These are phyloP conservation scores for Beauveria brongniartii DNA, from an alignment of 2,329 filamentous ascomycete species.

Conservation along the genomic window DNA sequence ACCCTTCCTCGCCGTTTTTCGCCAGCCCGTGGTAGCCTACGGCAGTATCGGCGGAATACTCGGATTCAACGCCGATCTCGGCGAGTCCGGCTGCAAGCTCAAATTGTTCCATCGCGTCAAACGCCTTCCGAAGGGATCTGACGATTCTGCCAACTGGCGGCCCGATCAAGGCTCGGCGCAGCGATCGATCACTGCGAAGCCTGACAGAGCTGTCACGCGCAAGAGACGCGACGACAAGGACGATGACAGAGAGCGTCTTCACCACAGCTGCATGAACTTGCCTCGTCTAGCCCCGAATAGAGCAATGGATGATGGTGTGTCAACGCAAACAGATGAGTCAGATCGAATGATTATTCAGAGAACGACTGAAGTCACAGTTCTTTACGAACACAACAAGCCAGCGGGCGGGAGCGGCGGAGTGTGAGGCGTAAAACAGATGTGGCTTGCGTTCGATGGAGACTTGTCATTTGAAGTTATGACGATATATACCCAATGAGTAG, in stretches of 20 bases:
- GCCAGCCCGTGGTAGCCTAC: not conserved
- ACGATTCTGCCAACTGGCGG: constrained; percentile 8
- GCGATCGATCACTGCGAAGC: not conserved
- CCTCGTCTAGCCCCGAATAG: not conserved
- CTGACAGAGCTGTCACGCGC: not conserved
- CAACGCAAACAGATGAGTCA: not conserved
- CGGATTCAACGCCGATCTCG: not conserved
- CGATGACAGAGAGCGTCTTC: not conserved
- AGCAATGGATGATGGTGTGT: not conserved
- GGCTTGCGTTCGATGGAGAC: no score
- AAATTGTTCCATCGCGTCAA: constrained; percentile 8
- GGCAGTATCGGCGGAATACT: not conserved
- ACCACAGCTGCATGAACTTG: not conserved
- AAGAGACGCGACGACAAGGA: not conserved
- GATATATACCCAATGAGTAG: not conserved
- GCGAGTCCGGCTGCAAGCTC: not conserved
- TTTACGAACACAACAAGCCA: not conserved
- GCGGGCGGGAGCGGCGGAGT: not conserved
- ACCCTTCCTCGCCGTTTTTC: constrained; percentile 11
- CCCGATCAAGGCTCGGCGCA: constrained; percentile 1
- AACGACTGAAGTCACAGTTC: constrained; percentile 7
- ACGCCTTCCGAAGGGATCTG: not conserved
- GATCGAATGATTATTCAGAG: constrained; percentile 7
- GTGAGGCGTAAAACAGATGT: no score
- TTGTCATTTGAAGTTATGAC: no score